These are phyloP conservation scores for Friedmanniomyces endolithicus DNA, from an alignment of 495 filamentous ascomycete species.

Conservation along the genomic window DNA sequence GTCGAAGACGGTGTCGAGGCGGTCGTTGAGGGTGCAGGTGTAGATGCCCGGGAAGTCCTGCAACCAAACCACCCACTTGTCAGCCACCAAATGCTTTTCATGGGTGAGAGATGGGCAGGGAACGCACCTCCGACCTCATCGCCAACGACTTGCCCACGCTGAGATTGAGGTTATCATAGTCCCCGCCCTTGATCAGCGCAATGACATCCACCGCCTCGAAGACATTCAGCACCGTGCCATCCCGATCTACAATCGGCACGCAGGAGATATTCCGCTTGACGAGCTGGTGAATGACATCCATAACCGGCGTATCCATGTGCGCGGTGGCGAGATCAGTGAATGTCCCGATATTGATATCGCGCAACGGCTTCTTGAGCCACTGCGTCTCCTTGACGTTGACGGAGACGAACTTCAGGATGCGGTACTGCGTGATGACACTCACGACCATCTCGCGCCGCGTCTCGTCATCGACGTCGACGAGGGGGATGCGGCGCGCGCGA, in stretches of 20 bases:
- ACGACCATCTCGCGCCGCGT: conserved; percentile 86
- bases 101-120: neutral
- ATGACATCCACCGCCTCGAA: conserved; percentile 98
- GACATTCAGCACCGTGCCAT: conserved; percentile 78
- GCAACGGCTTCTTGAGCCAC: conserved; percentile 73
- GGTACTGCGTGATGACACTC: conserved; percentile 93
- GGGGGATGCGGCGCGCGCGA: conserved; percentile 80
- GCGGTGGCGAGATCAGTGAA: conserved; percentile 71
- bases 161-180: conserved; percentile 78
- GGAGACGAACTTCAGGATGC: conserved; percentile 95
- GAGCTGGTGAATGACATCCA: conserved; percentile 89
- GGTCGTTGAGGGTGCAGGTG: conserved; percentile 83
- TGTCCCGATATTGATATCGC: conserved; percentile 72
- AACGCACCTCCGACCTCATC: conserved; percentile 62
- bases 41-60: conserved; percentile 94
- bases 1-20: conserved; percentile 89
- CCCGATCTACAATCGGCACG: conserved; percentile 80
- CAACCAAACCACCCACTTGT: neutral
- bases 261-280: conserved; percentile 88
- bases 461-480: conserved; percentile 91
- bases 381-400: conserved; percentile 91
- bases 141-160: conserved; percentile 82
- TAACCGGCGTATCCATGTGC: conserved; percentile 82
- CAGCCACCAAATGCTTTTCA: no score
- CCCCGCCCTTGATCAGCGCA: conserved; percentile 82